Conservation (phyloP, 306 rosid species). For the Fragaria nilgerrensis region DNA sequence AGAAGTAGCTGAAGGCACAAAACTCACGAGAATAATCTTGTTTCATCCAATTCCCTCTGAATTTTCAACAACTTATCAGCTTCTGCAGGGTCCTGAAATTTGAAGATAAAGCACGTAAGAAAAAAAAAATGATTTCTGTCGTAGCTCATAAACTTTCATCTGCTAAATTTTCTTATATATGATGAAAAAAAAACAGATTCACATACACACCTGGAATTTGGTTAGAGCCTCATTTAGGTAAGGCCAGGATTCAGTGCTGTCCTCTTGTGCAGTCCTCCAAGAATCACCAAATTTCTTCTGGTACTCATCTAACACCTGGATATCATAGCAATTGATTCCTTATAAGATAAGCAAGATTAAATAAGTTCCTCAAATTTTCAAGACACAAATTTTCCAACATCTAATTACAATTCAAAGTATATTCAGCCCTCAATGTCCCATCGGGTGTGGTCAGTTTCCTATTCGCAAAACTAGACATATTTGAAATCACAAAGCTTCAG, state of each 20-base stretch:
- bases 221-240: conserved; percentile 74
- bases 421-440: background rate
- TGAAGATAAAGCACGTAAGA: conserved; percentile 13
- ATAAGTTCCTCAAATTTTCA: background rate
- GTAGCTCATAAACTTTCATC: background rate
- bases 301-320: conserved; percentile 85
- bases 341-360: background rate
- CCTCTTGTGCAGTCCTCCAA: conserved; percentile 67
- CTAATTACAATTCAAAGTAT: background rate
- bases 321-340: conserved; percentile 20
- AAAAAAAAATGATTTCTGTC: background rate
- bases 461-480: background rate
- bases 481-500: background rate
- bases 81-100: conserved; percentile 86
- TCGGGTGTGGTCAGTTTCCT: background rate
- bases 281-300: conserved; percentile 76
- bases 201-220: conserved; percentile 68
- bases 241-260: conserved; percentile 73
- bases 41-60: conserved; percentile 97
- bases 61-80: conserved; percentile 95
- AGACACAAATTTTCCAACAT: background rate
- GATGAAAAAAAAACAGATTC: background rate
- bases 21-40: conserved; percentile 94
- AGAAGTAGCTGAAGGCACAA: background rate
- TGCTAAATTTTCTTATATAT: background rate